Evolutionary conservation across 352 stramenopile species (phyloP).

Genomic region (Bremia lactucae): DNA sequence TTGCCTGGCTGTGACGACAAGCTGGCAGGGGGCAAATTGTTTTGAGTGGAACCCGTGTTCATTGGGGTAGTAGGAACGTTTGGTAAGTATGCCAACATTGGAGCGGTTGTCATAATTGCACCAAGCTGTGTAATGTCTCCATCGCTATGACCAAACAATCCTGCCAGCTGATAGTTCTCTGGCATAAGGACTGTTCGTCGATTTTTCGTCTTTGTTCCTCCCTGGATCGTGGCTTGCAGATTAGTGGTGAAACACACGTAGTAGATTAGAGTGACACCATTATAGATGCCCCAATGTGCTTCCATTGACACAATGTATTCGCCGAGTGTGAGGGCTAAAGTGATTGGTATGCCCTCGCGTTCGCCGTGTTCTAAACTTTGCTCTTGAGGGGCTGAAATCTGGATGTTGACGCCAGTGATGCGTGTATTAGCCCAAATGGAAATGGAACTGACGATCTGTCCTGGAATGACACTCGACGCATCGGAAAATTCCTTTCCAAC

Average conservation of each 20-base stretch:
- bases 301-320: conserved; percentile 2
- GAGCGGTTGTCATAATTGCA: neutral
- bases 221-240: neutral
- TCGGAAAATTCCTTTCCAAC: too few relatives aligned
- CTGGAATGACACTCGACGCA: too few relatives aligned
- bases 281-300: neutral
- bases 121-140: neutral
- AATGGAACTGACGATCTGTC: conserved; percentile 6
- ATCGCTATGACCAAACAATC: neutral
- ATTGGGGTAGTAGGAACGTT: too few relatives aligned
- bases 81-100: too few relatives aligned
- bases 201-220: neutral
- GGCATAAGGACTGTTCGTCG: neutral
- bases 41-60: too few relatives aligned
- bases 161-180: neutral
- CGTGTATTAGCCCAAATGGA: conserved; percentile 6
- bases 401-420: conserved; percentile 1
- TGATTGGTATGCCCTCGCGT: neutral
- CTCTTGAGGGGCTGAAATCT: neutral
- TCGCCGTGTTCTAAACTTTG: neutral
- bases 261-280: neutral
- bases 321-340: neutral
- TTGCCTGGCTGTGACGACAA: too few relatives aligned
- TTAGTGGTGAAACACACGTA: neutral
- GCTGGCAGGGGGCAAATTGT: too few relatives aligned